phyloP scores from a whole-genome alignment of 1,284 basidiomycete species.

The Ustilago lituana region DNA sequence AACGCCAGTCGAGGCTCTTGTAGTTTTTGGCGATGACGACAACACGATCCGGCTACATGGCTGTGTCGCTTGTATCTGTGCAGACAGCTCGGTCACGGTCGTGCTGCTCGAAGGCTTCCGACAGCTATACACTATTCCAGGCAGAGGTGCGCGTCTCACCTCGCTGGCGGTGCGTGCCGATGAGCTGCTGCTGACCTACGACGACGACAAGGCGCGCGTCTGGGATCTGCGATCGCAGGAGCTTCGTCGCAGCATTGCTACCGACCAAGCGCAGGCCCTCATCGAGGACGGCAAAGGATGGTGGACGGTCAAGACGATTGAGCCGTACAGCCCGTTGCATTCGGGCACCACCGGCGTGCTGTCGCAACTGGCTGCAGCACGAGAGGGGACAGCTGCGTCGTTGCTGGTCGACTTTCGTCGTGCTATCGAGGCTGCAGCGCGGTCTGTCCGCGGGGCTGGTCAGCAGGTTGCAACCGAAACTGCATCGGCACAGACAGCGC shows the following conservation, averaged over 20 bases:
- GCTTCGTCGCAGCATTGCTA: conserved; percentile 82
- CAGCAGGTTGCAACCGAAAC: conserved; percentile 5
- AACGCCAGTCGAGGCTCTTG: conserved; percentile 73
- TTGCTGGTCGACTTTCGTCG: conserved; percentile 59
- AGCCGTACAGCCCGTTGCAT: conserved; percentile 29
- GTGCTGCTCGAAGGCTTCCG: conserved; percentile 76
- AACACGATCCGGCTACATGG: conserved; percentile 75
- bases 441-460: conserved; percentile 17
- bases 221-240: conserved; percentile 89
- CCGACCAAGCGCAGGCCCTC: conserved; percentile 80
- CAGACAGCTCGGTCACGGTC: conserved; percentile 83
- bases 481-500: background rate
- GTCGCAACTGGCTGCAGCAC: conserved; percentile 41
- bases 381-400: conserved; percentile 26
- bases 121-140: conserved; percentile 81
- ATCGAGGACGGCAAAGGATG: conserved; percentile 70
- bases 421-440: conserved; percentile 58
- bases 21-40: conserved; percentile 72
- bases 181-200: conserved; percentile 81
- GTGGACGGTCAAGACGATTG: conserved; percentile 42
- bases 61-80: conserved; percentile 78
- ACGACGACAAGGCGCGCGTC: conserved; percentile 79
- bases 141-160: conserved; percentile 72
- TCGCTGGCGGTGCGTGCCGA: conserved; percentile 76
- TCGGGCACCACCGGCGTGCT: conserved; percentile 52